Percentiles rank a stretch among this genome's conserved stretches.
Conservation (phyloP, 2,329 filamentous ascomycete genomes). For the Exophiala bonariae region DNA sequence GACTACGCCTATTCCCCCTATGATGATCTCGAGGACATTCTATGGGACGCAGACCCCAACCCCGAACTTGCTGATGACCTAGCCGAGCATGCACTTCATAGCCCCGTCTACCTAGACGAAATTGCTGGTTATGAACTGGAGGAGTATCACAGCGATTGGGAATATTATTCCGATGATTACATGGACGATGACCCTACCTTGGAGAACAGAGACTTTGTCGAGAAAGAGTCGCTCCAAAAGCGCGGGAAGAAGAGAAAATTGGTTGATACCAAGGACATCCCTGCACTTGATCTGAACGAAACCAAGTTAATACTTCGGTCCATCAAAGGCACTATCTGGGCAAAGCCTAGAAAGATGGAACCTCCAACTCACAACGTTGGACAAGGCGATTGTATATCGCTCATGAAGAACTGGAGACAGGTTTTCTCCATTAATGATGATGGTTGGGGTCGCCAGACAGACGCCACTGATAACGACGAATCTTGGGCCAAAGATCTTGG, state of each 20-base stretch:
- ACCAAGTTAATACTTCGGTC: conserved; percentile 30
- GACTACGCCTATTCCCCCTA: conserved; percentile 26
- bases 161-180: conserved; percentile 47
- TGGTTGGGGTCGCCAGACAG: conserved; percentile 14
- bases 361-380: conserved; percentile 39
- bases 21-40: conserved; percentile 27
- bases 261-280: conserved; percentile 19
- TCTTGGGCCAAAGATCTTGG: conserved; percentile 30
- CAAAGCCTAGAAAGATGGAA: conserved; percentile 29
- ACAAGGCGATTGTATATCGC: conserved; percentile 41
- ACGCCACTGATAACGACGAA: conserved; percentile 18
- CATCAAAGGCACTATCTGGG: conserved; percentile 42
- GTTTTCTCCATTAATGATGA: conserved; percentile 33
- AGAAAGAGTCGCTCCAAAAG: conserved; percentile 11
- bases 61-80: conserved; percentile 38
- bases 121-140: conserved; percentile 37
- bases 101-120: conserved; percentile 41
- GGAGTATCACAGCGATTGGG: conserved; percentile 46
- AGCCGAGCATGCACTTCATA: conserved; percentile 41
- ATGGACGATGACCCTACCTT: conserved; percentile 44
- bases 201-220: conserved; percentile 22
- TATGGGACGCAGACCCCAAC: conserved; percentile 26
- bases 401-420: conserved; percentile 49
- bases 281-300: conserved; percentile 14
- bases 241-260: conserved; percentile 30